phyloP scores from a whole-genome alignment of 176 grass and related monocot species.

The Stipa capillata region DNA sequence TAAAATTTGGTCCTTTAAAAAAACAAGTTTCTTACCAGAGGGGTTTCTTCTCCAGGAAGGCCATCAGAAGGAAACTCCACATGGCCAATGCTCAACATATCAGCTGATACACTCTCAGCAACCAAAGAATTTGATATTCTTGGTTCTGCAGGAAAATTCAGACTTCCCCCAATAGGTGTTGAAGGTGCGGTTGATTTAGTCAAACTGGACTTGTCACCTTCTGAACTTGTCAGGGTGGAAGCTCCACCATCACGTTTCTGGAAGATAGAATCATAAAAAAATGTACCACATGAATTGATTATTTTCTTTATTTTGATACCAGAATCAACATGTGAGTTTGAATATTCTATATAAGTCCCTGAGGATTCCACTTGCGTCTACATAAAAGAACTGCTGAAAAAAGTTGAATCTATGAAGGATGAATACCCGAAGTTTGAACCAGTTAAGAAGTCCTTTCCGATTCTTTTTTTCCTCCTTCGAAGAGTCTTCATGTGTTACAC shows the following conservation, averaged over 20 bases:
- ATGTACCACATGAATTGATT: not conserved
- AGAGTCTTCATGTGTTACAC: constrained; percentile 73
- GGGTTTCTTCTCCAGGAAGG: constrained; percentile 53
- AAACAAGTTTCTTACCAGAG: constrained; percentile 44
- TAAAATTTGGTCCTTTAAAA: constrained; percentile 5
- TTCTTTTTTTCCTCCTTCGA: constrained; percentile 90
- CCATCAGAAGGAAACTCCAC: constrained; percentile 48
- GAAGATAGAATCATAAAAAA: constrained; percentile 1
- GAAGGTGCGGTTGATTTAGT: constrained; percentile 74
- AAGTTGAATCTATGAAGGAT: not conserved
- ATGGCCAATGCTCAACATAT: constrained; percentile 58
- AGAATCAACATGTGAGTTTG: not conserved
- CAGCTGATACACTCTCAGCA: constrained; percentile 57
- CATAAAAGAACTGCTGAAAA: not conserved
- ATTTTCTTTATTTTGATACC: not conserved
- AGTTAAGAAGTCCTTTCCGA: constrained; percentile 93
- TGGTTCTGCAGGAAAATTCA: constrained; percentile 65
- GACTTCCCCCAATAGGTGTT: constrained; percentile 74
- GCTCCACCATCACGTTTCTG: constrained; percentile 65
- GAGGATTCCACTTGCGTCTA: not conserved
- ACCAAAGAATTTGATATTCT: constrained; percentile 70
- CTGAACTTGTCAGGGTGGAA: constrained; percentile 66
- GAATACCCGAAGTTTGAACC: constrained; percentile 89
- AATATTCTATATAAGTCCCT: not conserved
- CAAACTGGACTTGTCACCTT: constrained; percentile 81